Evolutionary conservation across 1,284 basidiomycete genomes (phyloP), one percentile per base, ranked within the genome.

Genomic region (Rhodotorula mucilaginosa): DNA sequence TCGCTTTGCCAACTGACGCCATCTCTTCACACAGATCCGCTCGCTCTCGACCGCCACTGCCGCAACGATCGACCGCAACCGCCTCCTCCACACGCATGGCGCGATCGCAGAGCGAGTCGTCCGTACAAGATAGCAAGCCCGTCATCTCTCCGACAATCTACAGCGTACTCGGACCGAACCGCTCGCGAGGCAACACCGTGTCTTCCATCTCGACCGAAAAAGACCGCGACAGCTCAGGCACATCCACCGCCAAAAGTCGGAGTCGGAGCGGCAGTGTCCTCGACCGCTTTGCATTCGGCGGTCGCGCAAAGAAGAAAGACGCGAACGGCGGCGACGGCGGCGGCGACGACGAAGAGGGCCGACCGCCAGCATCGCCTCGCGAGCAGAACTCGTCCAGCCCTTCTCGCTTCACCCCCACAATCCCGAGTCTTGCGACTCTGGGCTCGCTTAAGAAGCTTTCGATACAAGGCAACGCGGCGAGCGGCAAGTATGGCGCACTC

Each of bases 21-120:
- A 48, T 5, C 52, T 39, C 2, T n/a, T 23, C 58, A 26, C 10
- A 7, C 57, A 58, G 57, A 7, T 31, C 65, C 29, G 5, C 61
- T 4, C 65, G 63, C n/a, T 39, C 68, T 3, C 71, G 62, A 48
- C 58, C n/a, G 58, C 64, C 18, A 39, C 69, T 3, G 6, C 44
- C 26, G 12, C 23, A 12, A 52, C 51, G 48, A 52, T 12, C 47
- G 23, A 19, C 31, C 47, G 56, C 39, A 29, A 26, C 66, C 5
- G 15, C 46, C 23, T 47, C 58, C 10, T 26, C 66, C 15, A 69
- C 69, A 0, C 67, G 72, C 16, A 69, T 70, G 72, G 63, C 67
- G 23, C 66, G 72, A 16, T 71, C 72, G 3, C 54, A 65, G 5
- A 71, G 69, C 39, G 72, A 74, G 7, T 74, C 72, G 1, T 71